A percentile compares a stretch with the other conserved stretches of the same genome.
Conservation (phyloP, 1,284 basidiomycete species). For the Heterobasidion irregulare region DNA sequence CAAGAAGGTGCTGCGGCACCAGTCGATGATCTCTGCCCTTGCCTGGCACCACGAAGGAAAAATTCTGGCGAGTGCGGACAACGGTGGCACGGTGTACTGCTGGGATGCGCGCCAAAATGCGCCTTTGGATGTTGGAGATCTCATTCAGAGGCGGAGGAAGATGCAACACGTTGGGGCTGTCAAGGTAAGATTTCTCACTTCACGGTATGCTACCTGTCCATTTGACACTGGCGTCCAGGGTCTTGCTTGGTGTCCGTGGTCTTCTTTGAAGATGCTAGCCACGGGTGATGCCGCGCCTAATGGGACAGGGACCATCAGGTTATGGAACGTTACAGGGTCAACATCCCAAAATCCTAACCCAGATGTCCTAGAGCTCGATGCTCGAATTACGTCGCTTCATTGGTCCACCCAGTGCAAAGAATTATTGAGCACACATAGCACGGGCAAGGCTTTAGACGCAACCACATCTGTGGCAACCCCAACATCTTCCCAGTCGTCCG, state of each 20-base stretch:
- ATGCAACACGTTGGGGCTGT: conserved; percentile 24
- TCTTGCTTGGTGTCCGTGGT: conserved; percentile 90
- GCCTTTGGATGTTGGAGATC: conserved; percentile 47
- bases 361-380: conserved; percentile 51
- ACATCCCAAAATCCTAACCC: conserved; percentile 27
- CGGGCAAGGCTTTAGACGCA: conserved; percentile 20
- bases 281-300: conserved; percentile 73
- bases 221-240: conserved; percentile 39
- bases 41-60: conserved; percentile 42
- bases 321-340: conserved; percentile 57
- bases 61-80: conserved; percentile 44
- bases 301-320: conserved; percentile 59
- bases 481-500: background rate
- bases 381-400: conserved; percentile 74
- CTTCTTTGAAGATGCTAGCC: conserved; percentile 66
- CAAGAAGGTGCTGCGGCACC: conserved; percentile 41
- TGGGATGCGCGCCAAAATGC: conserved; percentile 41
- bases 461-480: conserved; percentile 7
- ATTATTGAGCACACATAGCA: conserved; percentile 79
- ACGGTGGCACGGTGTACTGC: conserved; percentile 38
- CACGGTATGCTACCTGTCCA: conserved; percentile 2
- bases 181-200: conserved; percentile 10
- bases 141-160: conserved; percentile 42
- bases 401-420: conserved; percentile 87
- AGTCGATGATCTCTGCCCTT: conserved; percentile 35